Percentiles rank a stretch among this genome's conserved stretches.
Evolutionary conservation across 176 grass and related monocot species (phyloP).

Genomic region (Rhynchospora tenuis): DNA sequence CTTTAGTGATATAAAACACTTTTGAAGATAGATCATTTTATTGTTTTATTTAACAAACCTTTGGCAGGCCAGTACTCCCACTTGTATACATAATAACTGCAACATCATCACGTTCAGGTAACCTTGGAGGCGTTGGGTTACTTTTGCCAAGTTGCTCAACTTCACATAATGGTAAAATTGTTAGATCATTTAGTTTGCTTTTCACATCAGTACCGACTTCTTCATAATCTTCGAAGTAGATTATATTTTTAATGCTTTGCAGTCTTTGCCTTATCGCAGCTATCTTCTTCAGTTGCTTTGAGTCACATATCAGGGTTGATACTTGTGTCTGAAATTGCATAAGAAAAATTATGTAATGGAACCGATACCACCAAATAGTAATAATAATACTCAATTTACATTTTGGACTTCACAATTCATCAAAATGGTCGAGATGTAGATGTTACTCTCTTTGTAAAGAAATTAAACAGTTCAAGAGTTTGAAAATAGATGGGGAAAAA

Average conservation of each 20-base stretch:
- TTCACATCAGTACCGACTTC: slow-evolving; percentile 45
- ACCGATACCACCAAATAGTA: neutral
- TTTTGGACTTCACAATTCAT: neutral
- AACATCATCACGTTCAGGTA: slow-evolving; percentile 61
- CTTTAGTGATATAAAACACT: neutral
- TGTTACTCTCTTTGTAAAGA: neutral
- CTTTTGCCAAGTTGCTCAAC: slow-evolving; percentile 60
- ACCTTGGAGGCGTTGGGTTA: slow-evolving; percentile 40
- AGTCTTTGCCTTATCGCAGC: slow-evolving; percentile 57
- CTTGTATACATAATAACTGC: slow-evolving; percentile 96
- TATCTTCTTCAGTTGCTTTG: slow-evolving; percentile 85
- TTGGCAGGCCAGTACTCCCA: slow-evolving; percentile 84
- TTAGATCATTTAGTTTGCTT: slow-evolving; percentile 42
- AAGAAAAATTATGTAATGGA: slow-evolving; percentile 4
- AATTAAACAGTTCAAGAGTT: neutral
- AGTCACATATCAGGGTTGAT: slow-evolving; percentile 76
- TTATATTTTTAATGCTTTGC: slow-evolving; percentile 49
- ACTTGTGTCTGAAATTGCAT: slow-evolving; percentile 66
- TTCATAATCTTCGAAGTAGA: slow-evolving; percentile 87
- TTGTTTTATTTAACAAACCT: slow-evolving; percentile 34
- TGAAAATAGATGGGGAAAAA: neutral
- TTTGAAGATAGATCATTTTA: slow-evolving; percentile 15
- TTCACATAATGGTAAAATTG: slow-evolving; percentile 44
- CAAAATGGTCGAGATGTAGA: neutral
- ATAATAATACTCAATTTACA: neutral